phyloP scores from a whole-genome alignment of 1,284 basidiomycete species.

The Papiliotrema nemorosa region DNA sequence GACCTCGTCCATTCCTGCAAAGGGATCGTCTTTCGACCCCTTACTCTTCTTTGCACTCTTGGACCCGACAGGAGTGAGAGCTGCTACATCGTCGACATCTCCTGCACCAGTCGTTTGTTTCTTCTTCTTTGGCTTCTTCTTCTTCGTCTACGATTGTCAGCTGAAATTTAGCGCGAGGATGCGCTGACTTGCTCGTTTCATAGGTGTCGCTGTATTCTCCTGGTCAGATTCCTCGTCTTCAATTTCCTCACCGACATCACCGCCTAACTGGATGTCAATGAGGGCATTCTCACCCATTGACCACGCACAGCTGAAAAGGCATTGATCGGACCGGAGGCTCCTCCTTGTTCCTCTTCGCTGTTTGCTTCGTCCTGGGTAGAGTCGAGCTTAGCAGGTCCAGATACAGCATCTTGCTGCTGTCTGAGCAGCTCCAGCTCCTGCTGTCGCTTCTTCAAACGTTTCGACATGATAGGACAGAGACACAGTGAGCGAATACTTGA shows the following conservation, averaged over 20 bases:
- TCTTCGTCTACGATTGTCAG: slow-evolving; percentile 45
- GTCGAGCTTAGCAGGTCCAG: slow-evolving; percentile 18
- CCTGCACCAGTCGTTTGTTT: slow-evolving; percentile 22
- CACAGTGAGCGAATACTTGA: too few species aligned
- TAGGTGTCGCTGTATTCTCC: slow-evolving; percentile 14
- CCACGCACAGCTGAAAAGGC: slow-evolving; percentile 58
- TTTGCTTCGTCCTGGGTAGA: slow-evolving; percentile 34
- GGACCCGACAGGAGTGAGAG: slow-evolving; percentile 24
- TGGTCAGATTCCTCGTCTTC: slow-evolving; percentile 30
- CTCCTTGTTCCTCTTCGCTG: slow-evolving; percentile 10
- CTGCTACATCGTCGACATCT: slow-evolving; percentile 1
- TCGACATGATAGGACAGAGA: slow-evolving; percentile 41
- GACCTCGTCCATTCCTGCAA: slow-evolving; percentile 63
- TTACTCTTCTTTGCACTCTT: slow-evolving; percentile 60
- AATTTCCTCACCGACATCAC: slow-evolving; percentile 22
- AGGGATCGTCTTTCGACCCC: slow-evolving; percentile 23
- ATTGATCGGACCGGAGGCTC: slow-evolving; percentile 23
- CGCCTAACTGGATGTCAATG: slow-evolving; percentile 11
- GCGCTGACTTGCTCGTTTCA: slow-evolving; percentile 37
- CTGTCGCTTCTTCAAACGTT: slow-evolving; percentile 69
- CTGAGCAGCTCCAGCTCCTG: slow-evolving; percentile 58
- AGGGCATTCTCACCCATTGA: not conserved
- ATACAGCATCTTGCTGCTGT: slow-evolving; percentile 24
- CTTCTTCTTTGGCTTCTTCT: slow-evolving; percentile 45
- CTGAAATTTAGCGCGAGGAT: not conserved